Evolutionary conservation across 371 early-diverging fungal genomes (phyloP).

Genomic region (Globomyces sp.): DNA sequence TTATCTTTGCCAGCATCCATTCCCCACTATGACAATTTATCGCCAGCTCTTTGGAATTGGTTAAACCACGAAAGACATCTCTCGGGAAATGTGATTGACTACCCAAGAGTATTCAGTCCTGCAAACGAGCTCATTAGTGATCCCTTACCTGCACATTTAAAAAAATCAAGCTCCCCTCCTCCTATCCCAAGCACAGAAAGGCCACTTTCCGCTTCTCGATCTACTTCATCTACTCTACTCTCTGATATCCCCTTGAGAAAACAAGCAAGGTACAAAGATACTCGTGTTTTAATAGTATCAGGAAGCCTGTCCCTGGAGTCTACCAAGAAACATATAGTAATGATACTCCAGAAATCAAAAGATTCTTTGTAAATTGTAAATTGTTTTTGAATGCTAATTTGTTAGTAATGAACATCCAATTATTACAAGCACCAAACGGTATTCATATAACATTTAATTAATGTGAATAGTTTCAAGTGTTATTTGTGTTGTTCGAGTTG

Average conservation of each 20-base stretch:
- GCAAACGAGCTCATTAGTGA: slow-evolving; percentile 4
- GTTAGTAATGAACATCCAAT: slow-evolving; percentile 6
- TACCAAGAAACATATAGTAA: slow-evolving; percentile 5
- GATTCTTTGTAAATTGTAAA: slow-evolving; percentile 9
- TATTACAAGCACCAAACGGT: background rate
- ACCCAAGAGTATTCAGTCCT: slow-evolving; percentile 8
- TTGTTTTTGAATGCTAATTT: background rate
- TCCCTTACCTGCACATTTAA: slow-evolving; percentile 3
- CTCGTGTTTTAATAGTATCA: background rate
- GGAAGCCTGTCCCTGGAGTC: too few relatives aligned
- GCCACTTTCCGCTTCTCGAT: background rate
- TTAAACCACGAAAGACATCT: too few relatives aligned
- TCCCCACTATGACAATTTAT: background rate
- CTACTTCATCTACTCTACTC: slow-evolving; percentile 6
- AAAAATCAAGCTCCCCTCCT: background rate
- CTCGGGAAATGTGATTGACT: background rate
- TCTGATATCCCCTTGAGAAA: background rate
- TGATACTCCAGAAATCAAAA: background rate
- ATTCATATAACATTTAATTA: background rate
- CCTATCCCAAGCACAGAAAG: background rate
- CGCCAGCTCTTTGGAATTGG: slow-evolving; percentile 8
- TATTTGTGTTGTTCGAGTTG: slow-evolving; percentile 10
- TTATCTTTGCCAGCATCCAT: slow-evolving; percentile 3
- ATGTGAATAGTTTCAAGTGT: background rate
- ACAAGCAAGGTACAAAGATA: background rate